Evolutionary conservation across 139 green algal species (phyloP), one percentile per base, ranked within the genome.

Genomic region (Monoraphidium neglectum): DNA sequence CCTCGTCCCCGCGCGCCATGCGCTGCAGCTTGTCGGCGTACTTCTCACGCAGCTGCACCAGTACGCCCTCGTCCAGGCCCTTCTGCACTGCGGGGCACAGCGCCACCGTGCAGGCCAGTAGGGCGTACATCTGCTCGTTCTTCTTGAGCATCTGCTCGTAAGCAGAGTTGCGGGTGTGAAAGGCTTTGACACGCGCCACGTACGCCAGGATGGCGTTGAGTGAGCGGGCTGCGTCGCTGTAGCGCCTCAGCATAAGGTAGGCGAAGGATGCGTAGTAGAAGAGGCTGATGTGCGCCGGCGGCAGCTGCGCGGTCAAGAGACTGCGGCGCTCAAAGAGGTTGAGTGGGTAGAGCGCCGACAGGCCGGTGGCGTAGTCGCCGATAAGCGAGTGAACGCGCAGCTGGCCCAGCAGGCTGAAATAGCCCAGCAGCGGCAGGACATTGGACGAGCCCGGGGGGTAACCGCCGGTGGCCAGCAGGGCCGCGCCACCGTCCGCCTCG

Each of bases 71-170:
- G 57, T 97, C 89, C 76, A 98, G 77, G 30, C 77, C 21, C 0
- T 77, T 59, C 49, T 74, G 74, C 49, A 86, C 86, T 18, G 82
- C 75, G 1, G 95, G 94, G 83, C 92, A 97, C 35, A 98, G 81
- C 23, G 95, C 86, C 38, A 92, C 68, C 4, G 76, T 85, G 54
- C 97, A 84, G 2, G 95, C 94, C 59, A 98, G 89, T 76, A 98
- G 85, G 30, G 93, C 87, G 80, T 95, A 95, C 87, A 98, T 94
- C 92, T 99, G 96, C 91, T 99, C 96, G 72, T 98, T 97, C 85
- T 98, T 98, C 85, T 98, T 98, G 63, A 98, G 74, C n/a, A 99
- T 93, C 77, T 89, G 83, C 54, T 82, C 71, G 43, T 79, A 80
- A 0, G 54, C 38, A 0, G 86, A 75, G 56, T 86, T 91, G 62